These are phyloP conservation scores for Tetrapisispora namnaoensis DNA, from an alignment of 805 yeast genomes.

Conservation along the genomic window DNA sequence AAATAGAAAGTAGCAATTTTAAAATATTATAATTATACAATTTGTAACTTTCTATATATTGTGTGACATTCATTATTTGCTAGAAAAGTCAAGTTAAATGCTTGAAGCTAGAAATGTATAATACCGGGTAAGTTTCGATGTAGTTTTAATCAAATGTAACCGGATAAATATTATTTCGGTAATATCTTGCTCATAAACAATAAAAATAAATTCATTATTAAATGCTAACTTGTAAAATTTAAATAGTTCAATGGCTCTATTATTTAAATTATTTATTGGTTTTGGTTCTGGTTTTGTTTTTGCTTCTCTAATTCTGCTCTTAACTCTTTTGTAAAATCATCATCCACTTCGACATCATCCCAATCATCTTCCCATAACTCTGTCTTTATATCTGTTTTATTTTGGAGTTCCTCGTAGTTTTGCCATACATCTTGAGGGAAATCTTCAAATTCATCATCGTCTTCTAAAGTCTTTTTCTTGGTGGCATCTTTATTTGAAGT, in stretches of 20 bases:
- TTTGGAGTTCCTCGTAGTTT: conserved; percentile 42
- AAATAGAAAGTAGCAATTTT: too few relatives aligned
- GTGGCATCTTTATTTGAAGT: conserved; percentile 1
- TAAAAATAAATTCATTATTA: background rate
- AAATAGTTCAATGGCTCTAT: conserved; percentile 6
- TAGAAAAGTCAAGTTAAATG: too few relatives aligned
- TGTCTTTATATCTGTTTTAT: conserved; percentile 35
- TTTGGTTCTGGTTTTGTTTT: conserved; percentile 8
- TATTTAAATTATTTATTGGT: background rate
- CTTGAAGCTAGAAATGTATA: too few relatives aligned
- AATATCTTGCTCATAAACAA: background rate
- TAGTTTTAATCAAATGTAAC: too few relatives aligned
- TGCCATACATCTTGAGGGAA: conserved; percentile 89
- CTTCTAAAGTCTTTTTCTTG: conserved; percentile 53
- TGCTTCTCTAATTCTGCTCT: conserved; percentile 37
- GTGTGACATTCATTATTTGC: too few relatives aligned
- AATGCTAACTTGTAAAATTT: background rate
- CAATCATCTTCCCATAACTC: conserved; percentile 94
- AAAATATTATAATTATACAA: too few relatives aligned
- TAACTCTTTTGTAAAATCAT: conserved; percentile 70
- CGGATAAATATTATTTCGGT: background rate
- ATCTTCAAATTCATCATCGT: conserved; percentile 95
- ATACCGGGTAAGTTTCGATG: too few relatives aligned
- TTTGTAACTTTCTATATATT: too few relatives aligned
- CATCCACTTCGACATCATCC: conserved; percentile 93